A percentile compares a stretch with the other conserved stretches of the same genome.
These are phyloP conservation scores for Dioszegia aurantiaca DNA, from an alignment of 768 basidiomycete genomes.

Conservation along the genomic window DNA sequence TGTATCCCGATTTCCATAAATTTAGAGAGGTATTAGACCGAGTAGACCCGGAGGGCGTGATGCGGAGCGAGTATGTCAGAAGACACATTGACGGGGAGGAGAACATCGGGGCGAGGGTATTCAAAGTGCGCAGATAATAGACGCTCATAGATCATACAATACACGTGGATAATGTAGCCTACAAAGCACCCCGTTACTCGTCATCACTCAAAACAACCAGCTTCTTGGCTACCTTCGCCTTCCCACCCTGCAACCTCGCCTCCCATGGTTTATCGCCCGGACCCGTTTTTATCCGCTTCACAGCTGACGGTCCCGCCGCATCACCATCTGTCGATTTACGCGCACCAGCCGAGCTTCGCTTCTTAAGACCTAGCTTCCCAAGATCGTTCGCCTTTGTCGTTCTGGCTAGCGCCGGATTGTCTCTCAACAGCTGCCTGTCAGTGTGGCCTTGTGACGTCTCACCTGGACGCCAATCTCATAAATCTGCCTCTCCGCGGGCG, in stretches of 20 bases:
- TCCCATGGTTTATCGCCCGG: constrained; percentile 43
- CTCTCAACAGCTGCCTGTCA: constrained; percentile 24
- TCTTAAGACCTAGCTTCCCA: constrained; percentile 27
- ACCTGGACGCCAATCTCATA: constrained; percentile 43
- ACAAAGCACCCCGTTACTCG: constrained; percentile 5
- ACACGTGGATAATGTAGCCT: not conserved
- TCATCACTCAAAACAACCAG: constrained; percentile 39
- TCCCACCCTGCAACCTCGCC: constrained; percentile 23
- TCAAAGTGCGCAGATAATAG: constrained; percentile 50
- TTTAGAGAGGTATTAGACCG: constrained; percentile 66
- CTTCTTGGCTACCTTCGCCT: constrained; percentile 9
- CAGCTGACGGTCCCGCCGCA: not conserved
- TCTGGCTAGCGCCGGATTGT: constrained; percentile 31
- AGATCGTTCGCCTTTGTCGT: constrained; percentile 45
- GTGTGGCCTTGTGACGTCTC: not conserved
- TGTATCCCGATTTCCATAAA: constrained; percentile 80
- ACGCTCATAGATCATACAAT: not conserved
- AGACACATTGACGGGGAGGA: constrained; percentile 76
- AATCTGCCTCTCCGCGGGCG: constrained; percentile 36
- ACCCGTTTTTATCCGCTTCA: constrained; percentile 12
- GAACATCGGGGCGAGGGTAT: constrained; percentile 56
- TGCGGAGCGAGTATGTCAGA: constrained; percentile 84
- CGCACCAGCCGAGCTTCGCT: not conserved
- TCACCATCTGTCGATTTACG: not conserved
- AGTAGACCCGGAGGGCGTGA: constrained; percentile 66